phyloP scores from a whole-genome alignment of 1,139 yeast species.

The Entelexis paramagnoliae region DNA sequence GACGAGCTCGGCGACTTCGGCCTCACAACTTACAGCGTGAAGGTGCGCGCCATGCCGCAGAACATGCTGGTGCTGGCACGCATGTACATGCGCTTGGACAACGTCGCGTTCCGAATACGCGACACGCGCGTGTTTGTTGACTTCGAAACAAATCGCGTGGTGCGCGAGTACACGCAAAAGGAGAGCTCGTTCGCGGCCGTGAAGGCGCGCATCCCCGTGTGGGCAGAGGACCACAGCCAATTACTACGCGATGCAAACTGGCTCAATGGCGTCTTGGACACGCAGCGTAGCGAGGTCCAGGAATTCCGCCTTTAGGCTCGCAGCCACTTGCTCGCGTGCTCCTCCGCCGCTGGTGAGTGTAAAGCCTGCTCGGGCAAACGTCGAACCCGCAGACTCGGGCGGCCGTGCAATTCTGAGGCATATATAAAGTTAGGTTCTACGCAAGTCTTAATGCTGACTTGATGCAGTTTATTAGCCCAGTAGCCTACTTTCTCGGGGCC shows the following conservation, averaged over 20 bases:
- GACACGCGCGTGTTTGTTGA: constrained; percentile 81
- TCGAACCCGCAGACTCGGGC: too few relatives aligned
- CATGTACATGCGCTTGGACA: constrained; percentile 78
- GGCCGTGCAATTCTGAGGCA: too few relatives aligned
- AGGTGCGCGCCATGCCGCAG: constrained; percentile 81
- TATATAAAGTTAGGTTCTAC: too few relatives aligned
- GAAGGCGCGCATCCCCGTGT: constrained; percentile 37
- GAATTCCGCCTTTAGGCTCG: not conserved
- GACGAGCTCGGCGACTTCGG: constrained; percentile 98
- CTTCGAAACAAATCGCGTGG: constrained; percentile 50
- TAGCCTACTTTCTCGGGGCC: too few relatives aligned
- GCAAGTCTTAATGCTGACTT: too few relatives aligned
- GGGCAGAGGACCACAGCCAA: constrained; percentile 46
- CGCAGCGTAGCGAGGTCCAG: not conserved
- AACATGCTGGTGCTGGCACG: constrained; percentile 64
- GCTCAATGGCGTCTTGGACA: constrained; percentile 37
- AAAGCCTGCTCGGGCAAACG: too few relatives aligned
- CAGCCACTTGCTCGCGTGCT: too few relatives aligned
- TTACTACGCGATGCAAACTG: constrained; percentile 71
- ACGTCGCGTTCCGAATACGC: constrained; percentile 69
- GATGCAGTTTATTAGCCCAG: too few relatives aligned
- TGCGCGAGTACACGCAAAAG: constrained; percentile 69
- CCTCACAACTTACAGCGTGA: constrained; percentile 61
- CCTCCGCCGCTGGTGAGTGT: too few relatives aligned
- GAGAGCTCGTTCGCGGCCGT: constrained; percentile 58